Evolutionary conservation across 352 stramenopile genomes (phyloP), one percentile per base, ranked within the genome.

Genomic region (Phytophthora sojae): DNA sequence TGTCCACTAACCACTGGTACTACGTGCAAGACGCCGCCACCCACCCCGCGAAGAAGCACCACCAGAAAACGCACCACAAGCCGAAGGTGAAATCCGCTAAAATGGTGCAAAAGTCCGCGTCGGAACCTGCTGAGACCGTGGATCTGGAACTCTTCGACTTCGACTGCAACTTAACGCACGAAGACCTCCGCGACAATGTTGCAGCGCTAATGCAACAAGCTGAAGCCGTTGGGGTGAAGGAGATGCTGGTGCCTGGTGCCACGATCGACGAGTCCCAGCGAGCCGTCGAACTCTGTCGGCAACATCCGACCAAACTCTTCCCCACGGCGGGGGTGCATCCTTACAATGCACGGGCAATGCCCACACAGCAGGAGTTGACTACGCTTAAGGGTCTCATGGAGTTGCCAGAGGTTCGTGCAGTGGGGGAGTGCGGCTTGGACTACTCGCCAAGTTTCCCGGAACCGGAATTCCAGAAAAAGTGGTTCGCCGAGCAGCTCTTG

Each of bases 361-460:
- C 85, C 5, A 76, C 60, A 1, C 5, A 65, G 8, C 47, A 73
- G n/a, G 77, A 90, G 21, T 63, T 92, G 6, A 25, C 57, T 7
- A 61, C 30, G 4, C 67, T 95, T 30, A 60, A 50, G 11, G 26
- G 49, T 26, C 61, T 95, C 0, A 64, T 88, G 0, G 30, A 68
- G n/a, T 9, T 82, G 6, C 42, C 81, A 0, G 72, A 80, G 0
- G 79, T 91, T 9, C 54, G 76, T 14, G 79, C 80, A 6, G 83
- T 95, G 11, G 90, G 89, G 29, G 90, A 97, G 76, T 95, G 85
- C 45, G 90, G 90, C 0, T 74, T 97, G 37, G 90, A 97, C 66
- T 96, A 92, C 61, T 93, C 77, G 17, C 81, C 83, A 0, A 72
- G 62, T 19, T 94, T 95, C 52, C 86, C 85, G 2, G 61, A 80